These are phyloP conservation scores for Nymphaea colorata DNA, from an alignment of 164 flowering plant genomes.

Conservation along the genomic window DNA sequence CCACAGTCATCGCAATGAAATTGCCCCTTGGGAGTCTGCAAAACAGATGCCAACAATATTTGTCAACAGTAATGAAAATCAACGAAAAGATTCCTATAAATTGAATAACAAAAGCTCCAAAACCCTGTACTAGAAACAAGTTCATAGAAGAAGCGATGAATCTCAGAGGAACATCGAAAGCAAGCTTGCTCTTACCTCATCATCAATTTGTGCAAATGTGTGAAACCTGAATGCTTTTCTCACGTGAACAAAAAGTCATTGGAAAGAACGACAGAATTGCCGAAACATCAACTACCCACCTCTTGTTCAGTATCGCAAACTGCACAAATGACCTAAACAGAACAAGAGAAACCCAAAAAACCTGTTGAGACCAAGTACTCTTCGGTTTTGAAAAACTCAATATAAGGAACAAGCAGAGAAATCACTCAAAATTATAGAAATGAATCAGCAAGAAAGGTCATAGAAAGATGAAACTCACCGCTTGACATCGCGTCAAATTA, in stretches of 20 bases:
- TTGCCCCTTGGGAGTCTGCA: slow-evolving; percentile 44
- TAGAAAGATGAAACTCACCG: slow-evolving; percentile 32
- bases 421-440: too few relatives aligned
- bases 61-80: too few relatives aligned
- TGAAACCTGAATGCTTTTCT: slow-evolving; percentile 33
- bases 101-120: neutral
- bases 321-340: slow-evolving; percentile 49
- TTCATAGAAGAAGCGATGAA: neutral
- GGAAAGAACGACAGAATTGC: neutral
- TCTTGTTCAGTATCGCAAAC: slow-evolving; percentile 69
- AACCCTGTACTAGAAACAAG: neutral
- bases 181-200: slow-evolving; percentile 46
- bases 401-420: neutral
- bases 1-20: slow-evolving; percentile 94
- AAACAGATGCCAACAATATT: slow-evolving; percentile 1
- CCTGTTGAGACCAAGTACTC: neutral
- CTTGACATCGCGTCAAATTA: slow-evolving; percentile 57
- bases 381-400: neutral
- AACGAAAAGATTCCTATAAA: neutral
- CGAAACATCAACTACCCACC: slow-evolving; percentile 23
- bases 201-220: slow-evolving; percentile 76
- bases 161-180: neutral
- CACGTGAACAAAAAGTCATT: neutral
- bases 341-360: slow-evolving; percentile 2
- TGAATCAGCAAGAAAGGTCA: neutral